phyloP scores from a whole-genome alignment of 805 yeast genomes.

The Suhomyces tanzawaensis region DNA sequence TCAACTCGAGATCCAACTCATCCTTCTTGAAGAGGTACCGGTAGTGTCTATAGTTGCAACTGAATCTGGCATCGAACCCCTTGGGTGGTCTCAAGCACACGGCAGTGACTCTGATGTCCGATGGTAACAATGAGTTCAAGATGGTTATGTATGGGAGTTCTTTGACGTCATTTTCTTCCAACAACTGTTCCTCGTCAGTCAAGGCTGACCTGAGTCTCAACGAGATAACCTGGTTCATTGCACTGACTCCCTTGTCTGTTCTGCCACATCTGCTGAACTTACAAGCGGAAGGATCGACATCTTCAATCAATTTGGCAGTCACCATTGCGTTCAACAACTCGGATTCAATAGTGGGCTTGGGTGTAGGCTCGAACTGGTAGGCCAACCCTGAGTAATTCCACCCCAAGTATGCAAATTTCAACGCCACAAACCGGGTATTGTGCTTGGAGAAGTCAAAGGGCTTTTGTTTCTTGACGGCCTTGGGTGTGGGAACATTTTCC shows the following conservation, averaged over 20 bases:
- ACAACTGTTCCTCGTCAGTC: conserved; percentile 57
- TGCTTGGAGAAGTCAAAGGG: conserved; percentile 65
- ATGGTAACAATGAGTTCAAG: conserved; percentile 74
- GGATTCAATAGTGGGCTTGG: conserved; percentile 84
- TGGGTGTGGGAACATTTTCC: conserved; percentile 34
- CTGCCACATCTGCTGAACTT: conserved; percentile 89
- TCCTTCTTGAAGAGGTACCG: conserved; percentile 66
- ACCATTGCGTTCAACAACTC: conserved; percentile 68
- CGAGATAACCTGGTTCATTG: conserved; percentile 91
- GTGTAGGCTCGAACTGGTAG: conserved; percentile 69
- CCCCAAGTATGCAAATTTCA: conserved; percentile 84
- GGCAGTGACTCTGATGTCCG: conserved; percentile 79
- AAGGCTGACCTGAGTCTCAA: conserved; percentile 70
- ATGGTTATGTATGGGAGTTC: conserved; percentile 78
- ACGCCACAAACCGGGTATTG: conserved; percentile 66
- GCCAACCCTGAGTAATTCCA: conserved; percentile 95
- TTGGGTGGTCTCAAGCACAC: conserved; percentile 80
- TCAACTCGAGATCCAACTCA: conserved; percentile 58
- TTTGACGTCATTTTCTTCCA: conserved; percentile 52
- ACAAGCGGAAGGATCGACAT: conserved; percentile 58
- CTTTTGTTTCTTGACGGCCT: conserved; percentile 27
- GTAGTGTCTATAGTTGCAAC: conserved; percentile 84
- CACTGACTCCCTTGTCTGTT: conserved; percentile 96
- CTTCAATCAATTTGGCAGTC: conserved; percentile 62
- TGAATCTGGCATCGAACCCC: conserved; percentile 87